These are phyloP conservation scores for Trebouxia sp. DNA, from an alignment of 139 green algal genomes.

Conservation along the genomic window DNA sequence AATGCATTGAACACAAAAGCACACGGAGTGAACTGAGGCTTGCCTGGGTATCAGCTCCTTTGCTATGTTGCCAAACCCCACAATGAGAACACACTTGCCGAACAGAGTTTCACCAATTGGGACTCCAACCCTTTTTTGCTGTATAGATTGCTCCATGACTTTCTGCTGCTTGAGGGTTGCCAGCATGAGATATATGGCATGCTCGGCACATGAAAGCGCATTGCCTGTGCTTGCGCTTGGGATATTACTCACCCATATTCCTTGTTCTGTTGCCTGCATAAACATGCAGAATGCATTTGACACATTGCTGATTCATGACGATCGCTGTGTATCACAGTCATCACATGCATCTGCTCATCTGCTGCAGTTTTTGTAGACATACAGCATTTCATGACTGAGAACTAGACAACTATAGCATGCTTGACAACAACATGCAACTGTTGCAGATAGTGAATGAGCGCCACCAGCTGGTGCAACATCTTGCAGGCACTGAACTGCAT, in stretches of 20 bases:
- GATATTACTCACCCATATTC: slow-evolving; percentile 71
- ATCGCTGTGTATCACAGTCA: background rate
- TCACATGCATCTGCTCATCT: background rate
- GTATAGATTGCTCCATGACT: slow-evolving; percentile 36
- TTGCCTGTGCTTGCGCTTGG: slow-evolving; percentile 59
- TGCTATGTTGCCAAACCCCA: slow-evolving; percentile 62
- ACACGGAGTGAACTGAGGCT: background rate
- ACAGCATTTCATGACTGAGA: too few relatives aligned
- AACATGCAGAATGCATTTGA: too few relatives aligned
- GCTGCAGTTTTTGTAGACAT: background rate
- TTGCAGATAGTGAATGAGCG: too few relatives aligned
- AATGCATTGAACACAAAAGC: background rate
- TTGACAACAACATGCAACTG: too few relatives aligned
- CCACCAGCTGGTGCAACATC: too few relatives aligned
- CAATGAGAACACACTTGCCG: slow-evolving; percentile 43
- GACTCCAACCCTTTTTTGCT: slow-evolving; percentile 32
- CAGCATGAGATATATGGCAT: slow-evolving; percentile 67
- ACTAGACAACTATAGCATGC: too few relatives aligned
- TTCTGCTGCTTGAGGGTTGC: slow-evolving; percentile 49
- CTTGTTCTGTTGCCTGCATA: slow-evolving; percentile 50
- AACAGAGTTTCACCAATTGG: slow-evolving; percentile 50
- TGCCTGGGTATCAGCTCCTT: slow-evolving; percentile 58
- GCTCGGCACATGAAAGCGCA: slow-evolving; percentile 68
- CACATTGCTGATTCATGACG: background rate
- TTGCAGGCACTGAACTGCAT: too few relatives aligned